phyloP scores from a whole-genome alignment of 257 asterid species.

The Penstemon barbatus region DNA sequence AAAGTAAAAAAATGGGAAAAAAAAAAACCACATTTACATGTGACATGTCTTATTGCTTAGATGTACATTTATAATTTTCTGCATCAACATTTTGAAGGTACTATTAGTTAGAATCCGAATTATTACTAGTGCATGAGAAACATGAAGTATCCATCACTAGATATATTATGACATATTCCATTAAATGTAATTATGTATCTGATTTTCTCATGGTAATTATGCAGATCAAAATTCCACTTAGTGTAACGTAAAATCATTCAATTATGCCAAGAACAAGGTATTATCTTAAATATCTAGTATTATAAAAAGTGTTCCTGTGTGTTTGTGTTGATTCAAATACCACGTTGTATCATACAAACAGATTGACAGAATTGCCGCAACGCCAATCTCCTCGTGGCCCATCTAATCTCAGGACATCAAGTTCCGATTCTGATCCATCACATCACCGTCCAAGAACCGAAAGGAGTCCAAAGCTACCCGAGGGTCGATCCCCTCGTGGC shows the following conservation, averaged over 20 bases:
- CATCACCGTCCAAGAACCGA: slow-evolving; percentile 56
- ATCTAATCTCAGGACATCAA: slow-evolving; percentile 55
- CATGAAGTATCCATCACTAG: neutral
- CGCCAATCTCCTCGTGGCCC: slow-evolving; percentile 67
- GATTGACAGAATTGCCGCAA: slow-evolving; percentile 66
- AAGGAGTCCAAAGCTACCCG: slow-evolving; percentile 60
- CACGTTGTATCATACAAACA: slow-evolving; percentile 26
- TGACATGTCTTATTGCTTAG: no score
- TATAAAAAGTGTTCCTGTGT: neutral
- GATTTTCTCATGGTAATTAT: slow-evolving; percentile 16
- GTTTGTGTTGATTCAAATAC: slow-evolving; percentile 1
- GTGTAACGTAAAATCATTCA: neutral
- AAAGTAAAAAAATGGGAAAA: neutral
- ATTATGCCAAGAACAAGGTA: slow-evolving; percentile 82
- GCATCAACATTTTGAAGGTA: no score
- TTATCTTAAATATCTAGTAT: neutral
- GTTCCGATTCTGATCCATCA: slow-evolving; percentile 64
- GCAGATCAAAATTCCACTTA: slow-evolving; percentile 31
- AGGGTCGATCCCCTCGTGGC: slow-evolving; percentile 59
- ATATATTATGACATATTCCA: no score
- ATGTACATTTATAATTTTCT: no score
- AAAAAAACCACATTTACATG: no score
- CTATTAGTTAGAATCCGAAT: no score
- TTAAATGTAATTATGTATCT: neutral
- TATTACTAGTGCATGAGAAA: no score